Evolutionary conservation across 805 yeast species (phyloP).

Genomic region (Candida khao-thaluensis): DNA sequence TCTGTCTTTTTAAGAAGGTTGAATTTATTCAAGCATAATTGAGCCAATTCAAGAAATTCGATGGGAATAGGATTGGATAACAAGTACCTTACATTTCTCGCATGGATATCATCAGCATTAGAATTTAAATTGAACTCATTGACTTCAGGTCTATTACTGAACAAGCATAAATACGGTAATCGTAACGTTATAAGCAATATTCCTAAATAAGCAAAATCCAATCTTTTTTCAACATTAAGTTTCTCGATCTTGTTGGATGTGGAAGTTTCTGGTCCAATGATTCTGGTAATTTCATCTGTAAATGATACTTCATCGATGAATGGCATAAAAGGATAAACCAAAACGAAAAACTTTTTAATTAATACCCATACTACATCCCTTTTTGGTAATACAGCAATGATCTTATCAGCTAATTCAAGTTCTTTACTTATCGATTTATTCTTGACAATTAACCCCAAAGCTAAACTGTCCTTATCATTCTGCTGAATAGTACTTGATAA

Average conservation of each 20-base stretch:
- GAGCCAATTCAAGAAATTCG: slow-evolving; percentile 32
- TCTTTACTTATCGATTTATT: slow-evolving; percentile 34
- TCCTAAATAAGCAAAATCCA: slow-evolving; percentile 38
- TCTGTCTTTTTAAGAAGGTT: slow-evolving; percentile 39
- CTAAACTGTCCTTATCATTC: slow-evolving; percentile 28
- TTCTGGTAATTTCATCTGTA: slow-evolving; percentile 39
- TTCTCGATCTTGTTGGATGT: slow-evolving; percentile 20
- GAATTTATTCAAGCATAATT: slow-evolving; percentile 36
- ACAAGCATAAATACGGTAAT: slow-evolving; percentile 34
- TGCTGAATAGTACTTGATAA: not conserved
- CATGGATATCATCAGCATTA: slow-evolving; percentile 20
- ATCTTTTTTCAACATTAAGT: slow-evolving; percentile 28
- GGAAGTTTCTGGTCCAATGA: slow-evolving; percentile 42
- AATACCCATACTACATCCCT: slow-evolving; percentile 55
- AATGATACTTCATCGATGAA: slow-evolving; percentile 59
- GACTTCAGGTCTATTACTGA: slow-evolving; percentile 31
- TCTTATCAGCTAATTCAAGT: slow-evolving; percentile 41
- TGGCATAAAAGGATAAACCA: slow-evolving; percentile 64
- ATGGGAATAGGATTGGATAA: slow-evolving; percentile 31
- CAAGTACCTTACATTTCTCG: slow-evolving; percentile 26
- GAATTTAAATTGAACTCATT: slow-evolving; percentile 30
- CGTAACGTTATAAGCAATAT: slow-evolving; percentile 34
- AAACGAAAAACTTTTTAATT: slow-evolving; percentile 57
- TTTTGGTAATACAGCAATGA: slow-evolving; percentile 48
- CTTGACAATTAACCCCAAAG: slow-evolving; percentile 34